Conservation (phyloP, 495 filamentous ascomycete species). For the Cercophora samala region DNA sequence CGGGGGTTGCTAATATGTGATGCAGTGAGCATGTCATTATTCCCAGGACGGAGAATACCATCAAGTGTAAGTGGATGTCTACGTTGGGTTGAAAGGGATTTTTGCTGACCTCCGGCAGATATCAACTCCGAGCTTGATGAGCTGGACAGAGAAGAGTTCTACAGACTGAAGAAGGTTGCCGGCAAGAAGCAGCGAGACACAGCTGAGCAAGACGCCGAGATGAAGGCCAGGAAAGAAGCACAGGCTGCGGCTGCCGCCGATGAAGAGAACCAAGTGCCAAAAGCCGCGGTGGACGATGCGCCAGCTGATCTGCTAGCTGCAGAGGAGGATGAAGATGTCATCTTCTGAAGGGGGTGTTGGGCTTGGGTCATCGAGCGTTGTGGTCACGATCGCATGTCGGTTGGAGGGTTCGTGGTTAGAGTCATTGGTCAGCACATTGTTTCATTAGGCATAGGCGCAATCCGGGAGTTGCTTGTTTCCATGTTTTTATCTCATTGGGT, state of each 20-base stretch:
- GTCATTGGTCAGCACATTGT: conserved; percentile 8
- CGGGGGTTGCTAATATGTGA: conserved; percentile 21
- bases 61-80: conserved; percentile 66
- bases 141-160: conserved; percentile 97
- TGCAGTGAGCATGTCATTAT: conserved; percentile 94
- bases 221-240: conserved; percentile 56
- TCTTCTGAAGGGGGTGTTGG: conserved; percentile 63
- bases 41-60: conserved; percentile 95
- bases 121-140: conserved; percentile 99
- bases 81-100: background rate
- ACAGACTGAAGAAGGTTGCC: conserved; percentile 96
- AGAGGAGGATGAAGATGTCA: conserved; percentile 89
- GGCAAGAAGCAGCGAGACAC: conserved; percentile 86
- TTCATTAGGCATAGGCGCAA: conserved; percentile 25
- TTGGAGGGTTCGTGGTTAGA: background rate
- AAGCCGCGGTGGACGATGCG: conserved; percentile 47
- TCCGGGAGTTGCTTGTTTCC: conserved; percentile 21
- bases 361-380: background rate
- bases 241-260: conserved; percentile 9
- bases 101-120: conserved; percentile 48
- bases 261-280: conserved; percentile 46
- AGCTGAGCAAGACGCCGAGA: conserved; percentile 70
- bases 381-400: conserved; percentile 17
- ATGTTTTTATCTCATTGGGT: conserved; percentile 23
- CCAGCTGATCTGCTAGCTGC: conserved; percentile 72